Base-by-base conservation (phyloP, 805 yeast species). In the Nakazawaea wickerhamii region DNA sequence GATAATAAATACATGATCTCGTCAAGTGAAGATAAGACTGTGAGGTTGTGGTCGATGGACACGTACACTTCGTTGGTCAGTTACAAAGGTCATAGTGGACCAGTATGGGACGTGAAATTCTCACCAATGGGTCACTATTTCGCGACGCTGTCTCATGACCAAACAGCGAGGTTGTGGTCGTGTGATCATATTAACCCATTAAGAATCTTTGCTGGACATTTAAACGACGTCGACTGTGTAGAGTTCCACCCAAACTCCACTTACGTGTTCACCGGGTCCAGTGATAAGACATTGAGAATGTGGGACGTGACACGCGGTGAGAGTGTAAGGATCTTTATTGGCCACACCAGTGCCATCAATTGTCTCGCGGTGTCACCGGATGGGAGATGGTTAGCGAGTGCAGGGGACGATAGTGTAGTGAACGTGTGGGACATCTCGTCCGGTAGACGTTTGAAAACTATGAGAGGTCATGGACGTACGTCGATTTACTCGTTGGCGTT, bases 121-220 rank as follows among this genome's bases (percentile, higher is more conserved):
- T 81, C 95, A 2, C 99, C 99, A 2, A 67, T 85, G 54, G 99
- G 99, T 4, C 98, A 93, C 64, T 93, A 93, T 65, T 93, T 93
- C 63, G 96, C 95, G n/a, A 90, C 97, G 0, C 96, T 95, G 0
- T 87, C 96, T 2, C 96, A 90, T 58, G 99, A 93, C 59, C 97
- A 90, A 60, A 93, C 99, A 0, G 98, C 98, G 1, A 75, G 98
- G 48, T 70, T 93, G 44, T 93, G 99, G 99, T 89, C 96, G 20
- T 88, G 95, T 53, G 99, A 93, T 60, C 99, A 93, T 63, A 90
- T 93, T 35, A 90, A 91, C 59, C 98, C 99, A 28, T 70, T 93
- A 54, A 73, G 99, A 52, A 86, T 93, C 20, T 91, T 93, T 68
- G 98, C 98, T 0, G 99, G 99, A 0, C 99, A 93, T 64, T 74